Evolutionary conservation across 352 stramenopile genomes (phyloP), one percentile per base, ranked within the genome.

Genomic region (Pythium volutum): DNA sequence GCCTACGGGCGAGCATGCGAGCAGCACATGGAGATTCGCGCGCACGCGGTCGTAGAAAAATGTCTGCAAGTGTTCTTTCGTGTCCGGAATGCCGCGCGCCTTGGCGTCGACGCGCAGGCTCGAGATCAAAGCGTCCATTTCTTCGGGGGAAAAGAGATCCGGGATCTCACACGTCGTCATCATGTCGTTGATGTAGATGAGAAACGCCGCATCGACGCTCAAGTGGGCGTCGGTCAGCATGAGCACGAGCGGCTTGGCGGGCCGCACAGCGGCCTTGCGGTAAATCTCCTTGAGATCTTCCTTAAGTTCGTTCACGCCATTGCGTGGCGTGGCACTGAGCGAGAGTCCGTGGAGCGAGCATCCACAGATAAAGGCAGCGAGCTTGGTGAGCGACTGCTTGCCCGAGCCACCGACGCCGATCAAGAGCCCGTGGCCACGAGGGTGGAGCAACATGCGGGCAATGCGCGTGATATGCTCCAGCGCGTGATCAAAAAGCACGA

Each of bases 401-500:
- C 90, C 91, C 1, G 79, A 92, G 0, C 87, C 87, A 39, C 87
- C 87, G 10, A 94, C 87, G 5, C 85, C 87, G 29, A 94, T 91
- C 23, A 97, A 69, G 31, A 98, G 73, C 10, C 85, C 85, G 56
- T 98, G 84, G 23, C 90, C 90, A 1, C 76, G 72, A 18, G 87
- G 72, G 20, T 82, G 81, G 14, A 78, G 71, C 25, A 98, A 48
- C 31, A 98, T 90, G 9, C 91, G 74, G 41, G 89, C 81, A 36
- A 98, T 97, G 42, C 91, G 77, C 5, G 84, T 79, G 15, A 98
- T 73, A 50, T 98, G 90, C 42, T 96, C 79, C 59, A 97, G 75
- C 3, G 91, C 91, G 63, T 97, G 84, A 16, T 97, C 89, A 66
- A 98, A 98, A 0, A 98, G 62, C 36, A 98, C 90, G 10, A 98